Evolutionary conservation across 371 early-diverging fungal genomes (phyloP).

Genomic region (Nematocida homosporus): DNA sequence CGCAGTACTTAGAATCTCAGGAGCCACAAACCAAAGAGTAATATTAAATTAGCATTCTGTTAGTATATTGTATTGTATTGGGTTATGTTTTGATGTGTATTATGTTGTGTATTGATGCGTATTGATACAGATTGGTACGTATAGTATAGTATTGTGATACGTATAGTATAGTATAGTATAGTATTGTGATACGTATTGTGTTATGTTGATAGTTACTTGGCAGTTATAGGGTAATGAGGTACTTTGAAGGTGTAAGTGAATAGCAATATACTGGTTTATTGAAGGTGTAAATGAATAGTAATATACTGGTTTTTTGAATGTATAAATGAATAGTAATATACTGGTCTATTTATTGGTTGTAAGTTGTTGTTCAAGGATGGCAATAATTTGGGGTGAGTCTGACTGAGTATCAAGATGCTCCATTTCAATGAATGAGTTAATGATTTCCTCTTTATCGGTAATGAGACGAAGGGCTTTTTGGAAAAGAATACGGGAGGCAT

Average conservation of each 20-base stretch:
- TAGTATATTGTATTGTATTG: not conserved
- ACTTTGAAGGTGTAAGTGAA: too few species aligned
- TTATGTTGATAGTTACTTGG: too few species aligned
- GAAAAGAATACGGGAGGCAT: conserved; percentile 25
- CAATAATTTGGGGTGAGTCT: conserved; percentile 27
- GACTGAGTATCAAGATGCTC: conserved; percentile 20
- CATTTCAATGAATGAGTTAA: conserved; percentile 25
- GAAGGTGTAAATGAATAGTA: not conserved
- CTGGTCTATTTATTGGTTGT: too few species aligned
- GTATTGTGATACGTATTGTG: too few species aligned
- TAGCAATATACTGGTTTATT: too few species aligned
- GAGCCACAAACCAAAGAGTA: not conserved
- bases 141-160: too few species aligned
- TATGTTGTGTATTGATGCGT: too few species aligned
- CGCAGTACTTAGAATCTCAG: conserved; percentile 30
- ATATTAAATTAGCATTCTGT: not conserved
- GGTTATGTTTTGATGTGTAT: not conserved
- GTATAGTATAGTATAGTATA: too few species aligned
- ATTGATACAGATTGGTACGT: too few species aligned
- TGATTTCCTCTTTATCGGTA: conserved; percentile 11
- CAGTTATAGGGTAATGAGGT: too few species aligned
- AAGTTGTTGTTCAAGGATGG: conserved; percentile 11
- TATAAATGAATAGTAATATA: too few species aligned
- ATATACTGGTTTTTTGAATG: not conserved
- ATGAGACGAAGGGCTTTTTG: conserved; percentile 35